A percentile compares a stretch with the other conserved stretches of the same genome.
Evolutionary conservation across 345 rosid species (phyloP).

Genomic region (Clarkia xantiana): DNA sequence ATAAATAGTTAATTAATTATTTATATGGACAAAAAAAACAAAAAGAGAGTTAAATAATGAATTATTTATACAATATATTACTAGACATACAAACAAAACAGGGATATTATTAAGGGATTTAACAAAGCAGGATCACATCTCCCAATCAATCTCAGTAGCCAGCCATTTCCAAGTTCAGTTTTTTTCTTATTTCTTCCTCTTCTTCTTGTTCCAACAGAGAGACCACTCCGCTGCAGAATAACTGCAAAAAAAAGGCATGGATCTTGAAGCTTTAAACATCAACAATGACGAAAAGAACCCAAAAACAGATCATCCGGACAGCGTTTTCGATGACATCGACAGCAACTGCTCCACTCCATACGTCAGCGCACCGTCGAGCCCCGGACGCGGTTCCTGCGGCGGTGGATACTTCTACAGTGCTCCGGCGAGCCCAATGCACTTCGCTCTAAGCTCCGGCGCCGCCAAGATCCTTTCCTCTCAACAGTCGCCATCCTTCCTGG

Average conservation of each 20-base stretch:
- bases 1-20: neutral
- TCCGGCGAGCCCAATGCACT: conserved; percentile 94
- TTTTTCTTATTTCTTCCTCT: neutral
- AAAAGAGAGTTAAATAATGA: no score
- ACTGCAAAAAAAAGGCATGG: neutral
- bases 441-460: conserved; percentile 25
- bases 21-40: neutral
- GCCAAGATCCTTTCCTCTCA: conserved; percentile 8
- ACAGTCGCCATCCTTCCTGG: conserved; percentile 15
- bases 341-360: conserved; percentile 88
- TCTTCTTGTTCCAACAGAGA: neutral
- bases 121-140: neutral
- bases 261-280: conserved; percentile 8
- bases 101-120: neutral
- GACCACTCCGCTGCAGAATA: no score
- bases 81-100: no score
- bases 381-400: conserved; percentile 37
- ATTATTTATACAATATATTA: no score
- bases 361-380: conserved; percentile 95
- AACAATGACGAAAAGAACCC: conserved; percentile 7
- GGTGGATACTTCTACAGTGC: conserved; percentile 81
- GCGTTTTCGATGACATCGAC: conserved; percentile 22
- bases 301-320: neutral
- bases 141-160: no score
- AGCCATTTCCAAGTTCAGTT: no score